Percentiles rank a stretch among this genome's conserved stretches.
Evolutionary conservation across 345 rosid species (phyloP).

Genomic region (Eucalyptus albens): DNA sequence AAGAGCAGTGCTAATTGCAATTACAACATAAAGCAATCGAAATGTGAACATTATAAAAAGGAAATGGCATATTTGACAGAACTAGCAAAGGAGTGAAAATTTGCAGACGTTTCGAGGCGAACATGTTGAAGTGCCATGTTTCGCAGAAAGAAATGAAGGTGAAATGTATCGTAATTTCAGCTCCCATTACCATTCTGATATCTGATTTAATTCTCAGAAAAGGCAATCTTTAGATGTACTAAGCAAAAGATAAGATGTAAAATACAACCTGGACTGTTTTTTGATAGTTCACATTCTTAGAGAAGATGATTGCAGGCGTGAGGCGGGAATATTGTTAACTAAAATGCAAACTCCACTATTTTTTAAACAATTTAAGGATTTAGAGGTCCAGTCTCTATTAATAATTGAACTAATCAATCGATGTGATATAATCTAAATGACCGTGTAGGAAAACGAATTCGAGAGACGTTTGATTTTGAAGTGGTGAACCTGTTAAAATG

Average conservation of each 20-base stretch:
- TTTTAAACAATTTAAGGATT: neutral
- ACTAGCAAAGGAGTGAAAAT: neutral
- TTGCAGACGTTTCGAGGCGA: neutral
- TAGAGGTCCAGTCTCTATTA: neutral
- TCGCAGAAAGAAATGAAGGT: neutral
- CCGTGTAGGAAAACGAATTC: neutral
- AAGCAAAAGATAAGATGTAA: neutral
- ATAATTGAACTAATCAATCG: neutral
- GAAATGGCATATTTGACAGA: neutral
- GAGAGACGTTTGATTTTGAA: neutral
- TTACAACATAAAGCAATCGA: neutral
- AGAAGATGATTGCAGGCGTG: neutral
- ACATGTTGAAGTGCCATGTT: neutral
- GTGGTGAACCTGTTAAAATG: neutral
- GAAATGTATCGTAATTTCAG: neutral
- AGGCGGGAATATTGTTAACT: neutral
- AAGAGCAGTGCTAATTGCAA: neutral
- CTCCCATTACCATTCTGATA: neutral
- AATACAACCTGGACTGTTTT: neutral
- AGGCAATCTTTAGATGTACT: neutral
- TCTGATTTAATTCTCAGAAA: neutral
- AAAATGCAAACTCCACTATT: neutral
- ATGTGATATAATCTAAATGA: neutral
- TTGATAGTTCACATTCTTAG: neutral
- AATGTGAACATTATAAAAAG: neutral